phyloP scores from a whole-genome alignment of 2,329 filamentous ascomycete species.

The Cladosporium velox region DNA sequence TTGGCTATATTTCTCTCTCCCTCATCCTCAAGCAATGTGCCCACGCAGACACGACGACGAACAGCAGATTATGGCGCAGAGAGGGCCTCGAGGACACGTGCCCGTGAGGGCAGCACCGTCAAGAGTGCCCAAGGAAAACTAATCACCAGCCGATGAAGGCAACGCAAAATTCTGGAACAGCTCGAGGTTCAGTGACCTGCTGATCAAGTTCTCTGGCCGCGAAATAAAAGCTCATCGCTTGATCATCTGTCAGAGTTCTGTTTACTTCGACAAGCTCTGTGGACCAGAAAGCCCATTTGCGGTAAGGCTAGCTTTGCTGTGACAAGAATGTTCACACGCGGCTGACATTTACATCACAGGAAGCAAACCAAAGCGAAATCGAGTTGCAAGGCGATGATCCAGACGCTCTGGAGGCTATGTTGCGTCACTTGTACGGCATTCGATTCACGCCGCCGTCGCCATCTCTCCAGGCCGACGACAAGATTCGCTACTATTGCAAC shows the following conservation, averaged over 20 bases:
- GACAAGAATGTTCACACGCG: too few species aligned
- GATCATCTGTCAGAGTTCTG: not conserved
- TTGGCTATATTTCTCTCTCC: too few species aligned
- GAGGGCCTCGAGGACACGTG: too few species aligned
- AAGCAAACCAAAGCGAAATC: not conserved
- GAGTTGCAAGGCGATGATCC: not conserved
- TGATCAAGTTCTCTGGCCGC: not conserved
- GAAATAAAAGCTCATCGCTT: not conserved
- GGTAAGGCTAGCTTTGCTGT: not conserved
- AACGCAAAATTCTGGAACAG: too few species aligned
- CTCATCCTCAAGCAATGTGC: too few species aligned
- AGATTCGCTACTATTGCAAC: not conserved
- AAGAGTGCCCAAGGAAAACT: too few species aligned
- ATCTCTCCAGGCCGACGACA: too few species aligned
- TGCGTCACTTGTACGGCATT: conserved; percentile 3
- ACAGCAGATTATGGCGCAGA: too few species aligned
- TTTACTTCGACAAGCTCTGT: not conserved
- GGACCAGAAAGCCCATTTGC: not conserved
- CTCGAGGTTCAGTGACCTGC: not conserved
- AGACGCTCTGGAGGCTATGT: not conserved
- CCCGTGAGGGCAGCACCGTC: too few species aligned
- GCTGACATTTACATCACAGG: not conserved
- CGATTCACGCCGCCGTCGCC: not conserved
- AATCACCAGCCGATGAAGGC: too few species aligned
- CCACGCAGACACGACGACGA: too few species aligned